phyloP scores from a whole-genome alignment of 2,329 filamentous ascomycete species.

The Aspergillus sergii region DNA sequence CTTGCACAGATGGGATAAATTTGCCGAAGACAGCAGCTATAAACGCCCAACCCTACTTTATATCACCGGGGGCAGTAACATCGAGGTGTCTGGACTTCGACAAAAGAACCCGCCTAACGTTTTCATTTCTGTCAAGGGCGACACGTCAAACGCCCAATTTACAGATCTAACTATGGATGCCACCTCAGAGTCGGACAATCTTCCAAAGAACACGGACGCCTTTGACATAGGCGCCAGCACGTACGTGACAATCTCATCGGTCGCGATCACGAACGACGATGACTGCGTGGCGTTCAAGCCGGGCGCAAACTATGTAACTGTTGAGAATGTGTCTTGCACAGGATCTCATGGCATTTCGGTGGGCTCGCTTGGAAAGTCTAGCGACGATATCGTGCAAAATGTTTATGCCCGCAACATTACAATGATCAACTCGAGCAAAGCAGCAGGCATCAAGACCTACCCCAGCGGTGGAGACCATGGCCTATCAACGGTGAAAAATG shows the following conservation, averaged over 20 bases:
- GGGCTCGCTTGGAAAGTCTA: conserved; percentile 47
- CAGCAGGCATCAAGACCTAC: conserved; percentile 52
- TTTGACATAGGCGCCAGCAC: conserved; percentile 47
- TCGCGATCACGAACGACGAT: conserved; percentile 46
- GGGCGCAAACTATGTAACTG: conserved; percentile 43
- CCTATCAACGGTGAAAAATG: conserved; percentile 43
- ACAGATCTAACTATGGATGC: conserved; percentile 43
- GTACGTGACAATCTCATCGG: conserved; percentile 40
- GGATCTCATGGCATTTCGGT: conserved; percentile 54
- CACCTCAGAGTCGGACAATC: conserved; percentile 41
- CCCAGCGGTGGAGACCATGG: conserved; percentile 42
- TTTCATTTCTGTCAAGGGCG: conserved; percentile 46
- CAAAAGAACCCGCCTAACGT: conserved; percentile 51
- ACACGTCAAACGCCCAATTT: conserved; percentile 40
- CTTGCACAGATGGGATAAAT: conserved; percentile 37
- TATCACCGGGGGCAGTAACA: conserved; percentile 42
- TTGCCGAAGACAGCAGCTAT: conserved; percentile 43
- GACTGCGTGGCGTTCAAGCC: conserved; percentile 52
- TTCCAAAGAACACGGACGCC: conserved; percentile 48
- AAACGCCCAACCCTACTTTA: conserved; percentile 46
- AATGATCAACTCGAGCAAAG: conserved; percentile 49
- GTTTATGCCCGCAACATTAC: conserved; percentile 44
- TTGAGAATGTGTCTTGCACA: conserved; percentile 47
- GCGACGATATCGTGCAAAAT: conserved; percentile 47
- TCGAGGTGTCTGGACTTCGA: conserved; percentile 41